Evolutionary conservation across 1,139 yeast species (phyloP).

Genomic region (Yamadazyma triangularis): DNA sequence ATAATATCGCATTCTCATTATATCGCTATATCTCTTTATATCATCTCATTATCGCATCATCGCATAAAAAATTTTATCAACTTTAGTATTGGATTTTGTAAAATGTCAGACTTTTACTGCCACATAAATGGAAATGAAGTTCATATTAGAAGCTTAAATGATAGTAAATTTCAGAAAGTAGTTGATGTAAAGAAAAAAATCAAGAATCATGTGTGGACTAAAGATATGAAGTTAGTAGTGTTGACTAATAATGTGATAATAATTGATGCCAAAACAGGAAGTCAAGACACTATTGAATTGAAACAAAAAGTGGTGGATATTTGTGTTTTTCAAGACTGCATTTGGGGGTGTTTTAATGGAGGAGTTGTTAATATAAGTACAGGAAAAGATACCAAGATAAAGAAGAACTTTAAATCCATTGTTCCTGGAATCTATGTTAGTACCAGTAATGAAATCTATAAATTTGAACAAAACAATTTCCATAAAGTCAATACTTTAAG

Average conservation of each 20-base stretch:
- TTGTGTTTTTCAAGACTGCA: slow-evolving; percentile 6
- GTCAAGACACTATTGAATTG: slow-evolving; percentile 7
- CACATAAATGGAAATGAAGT: background rate
- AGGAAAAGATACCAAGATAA: background rate
- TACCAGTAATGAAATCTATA: slow-evolving; percentile 2
- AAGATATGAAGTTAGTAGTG: slow-evolving; percentile 6
- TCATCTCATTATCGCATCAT: no score
- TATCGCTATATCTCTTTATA: no score
- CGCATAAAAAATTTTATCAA: no score
- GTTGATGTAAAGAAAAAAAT: background rate
- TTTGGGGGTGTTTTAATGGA: slow-evolving; percentile 13
- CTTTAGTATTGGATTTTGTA: no score
- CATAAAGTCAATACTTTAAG: slow-evolving; percentile 1
- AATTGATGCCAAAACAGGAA: slow-evolving; percentile 13
- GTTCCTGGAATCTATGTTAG: slow-evolving; percentile 2
- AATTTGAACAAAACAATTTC: slow-evolving; percentile 3
- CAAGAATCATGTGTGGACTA: background rate
- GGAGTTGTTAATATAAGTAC: slow-evolving; percentile 9
- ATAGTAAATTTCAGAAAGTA: background rate
- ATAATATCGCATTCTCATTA: no score
- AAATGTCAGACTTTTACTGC: background rate
- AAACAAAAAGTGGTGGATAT: slow-evolving; percentile 9
- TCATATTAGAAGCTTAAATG: slow-evolving; percentile 3
- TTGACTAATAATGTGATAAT: slow-evolving; percentile 5
- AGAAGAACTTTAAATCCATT: slow-evolving; percentile 2